Conservation (phyloP, 2,329 filamentous ascomycete genomes). For the Fonsecaea erecta region DNA sequence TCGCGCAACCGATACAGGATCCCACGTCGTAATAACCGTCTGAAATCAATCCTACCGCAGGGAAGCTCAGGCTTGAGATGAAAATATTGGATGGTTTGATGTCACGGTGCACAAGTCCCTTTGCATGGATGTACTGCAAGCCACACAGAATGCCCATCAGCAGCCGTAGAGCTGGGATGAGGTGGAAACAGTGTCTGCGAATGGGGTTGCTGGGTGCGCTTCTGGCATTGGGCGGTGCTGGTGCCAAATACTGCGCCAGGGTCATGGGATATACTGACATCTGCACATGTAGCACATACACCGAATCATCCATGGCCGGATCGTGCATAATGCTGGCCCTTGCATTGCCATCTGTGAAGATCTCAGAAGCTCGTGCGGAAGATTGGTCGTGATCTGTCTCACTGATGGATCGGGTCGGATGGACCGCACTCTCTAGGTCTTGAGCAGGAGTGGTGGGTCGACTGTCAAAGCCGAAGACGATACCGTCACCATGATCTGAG, state of each 20-base stretch:
- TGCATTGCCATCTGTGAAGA: slow-evolving; percentile 35
- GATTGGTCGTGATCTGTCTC: slow-evolving; percentile 17
- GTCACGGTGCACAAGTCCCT: slow-evolving; percentile 68
- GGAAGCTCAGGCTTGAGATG: slow-evolving; percentile 53
- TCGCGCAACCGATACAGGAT: slow-evolving; percentile 30
- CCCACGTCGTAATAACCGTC: slow-evolving; percentile 50
- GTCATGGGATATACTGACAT: slow-evolving; percentile 69
- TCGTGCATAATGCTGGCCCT: slow-evolving; percentile 18
- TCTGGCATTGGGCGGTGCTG: slow-evolving; percentile 39
- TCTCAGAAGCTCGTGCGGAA: slow-evolving; percentile 28
- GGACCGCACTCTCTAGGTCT: slow-evolving; percentile 9
- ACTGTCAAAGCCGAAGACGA: slow-evolving; percentile 34
- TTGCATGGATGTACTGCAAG: slow-evolving; percentile 66
- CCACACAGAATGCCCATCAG: slow-evolving; percentile 66
- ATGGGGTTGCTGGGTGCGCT: slow-evolving; percentile 21
- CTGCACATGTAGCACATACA: slow-evolving; percentile 63
- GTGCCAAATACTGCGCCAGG: slow-evolving; percentile 62
- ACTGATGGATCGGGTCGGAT: slow-evolving; percentile 14
- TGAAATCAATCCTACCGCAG: slow-evolving; percentile 45
- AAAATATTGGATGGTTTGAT: slow-evolving; percentile 73
- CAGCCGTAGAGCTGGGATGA: slow-evolving; percentile 60
- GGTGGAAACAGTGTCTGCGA: slow-evolving; percentile 66
- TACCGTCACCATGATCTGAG: slow-evolving; percentile 24
- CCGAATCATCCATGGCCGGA: slow-evolving; percentile 41
- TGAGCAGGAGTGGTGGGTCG: slow-evolving; percentile 9